Conservation (phyloP, 2,329 filamentous ascomycete genomes). For the Proliferodiscus dingleyae region DNA sequence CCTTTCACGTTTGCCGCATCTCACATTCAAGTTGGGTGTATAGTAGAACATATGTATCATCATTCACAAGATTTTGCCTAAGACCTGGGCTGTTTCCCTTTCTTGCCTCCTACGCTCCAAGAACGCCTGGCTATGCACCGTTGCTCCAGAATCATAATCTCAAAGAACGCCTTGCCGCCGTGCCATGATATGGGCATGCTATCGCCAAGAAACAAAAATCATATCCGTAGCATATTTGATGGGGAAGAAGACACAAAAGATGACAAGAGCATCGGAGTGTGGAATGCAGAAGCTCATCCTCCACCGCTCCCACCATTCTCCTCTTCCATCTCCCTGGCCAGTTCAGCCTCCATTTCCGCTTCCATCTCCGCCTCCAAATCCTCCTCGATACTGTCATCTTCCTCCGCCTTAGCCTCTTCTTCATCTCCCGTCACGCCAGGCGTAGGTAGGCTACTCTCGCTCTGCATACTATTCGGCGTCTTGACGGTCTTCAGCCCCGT, state of each 20-base stretch:
- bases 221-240: too few species aligned
- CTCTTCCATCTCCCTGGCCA: background rate
- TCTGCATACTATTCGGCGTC: constrained; percentile 36
- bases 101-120: background rate
- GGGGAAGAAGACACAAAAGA: too few species aligned
- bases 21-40: too few species aligned
- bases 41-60: too few species aligned
- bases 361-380: constrained; percentile 37
- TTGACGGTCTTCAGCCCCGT: constrained; percentile 44
- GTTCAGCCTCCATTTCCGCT: constrained; percentile 24
- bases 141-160: background rate
- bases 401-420: constrained; percentile 42
- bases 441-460: constrained; percentile 37
- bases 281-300: background rate
- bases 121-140: constrained; percentile 5
- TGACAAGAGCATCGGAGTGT: too few species aligned
- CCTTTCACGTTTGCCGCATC: background rate
- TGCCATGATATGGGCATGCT: too few species aligned
- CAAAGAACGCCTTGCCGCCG: background rate
- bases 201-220: too few species aligned
- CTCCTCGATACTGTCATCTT: constrained; percentile 49
- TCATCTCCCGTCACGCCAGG: constrained; percentile 38
- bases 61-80: background rate
- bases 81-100: too few species aligned
- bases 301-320: constrained; percentile 4